Conservation (phyloP, 2,329 filamentous ascomycete species). For the Beauveria varroae region DNA sequence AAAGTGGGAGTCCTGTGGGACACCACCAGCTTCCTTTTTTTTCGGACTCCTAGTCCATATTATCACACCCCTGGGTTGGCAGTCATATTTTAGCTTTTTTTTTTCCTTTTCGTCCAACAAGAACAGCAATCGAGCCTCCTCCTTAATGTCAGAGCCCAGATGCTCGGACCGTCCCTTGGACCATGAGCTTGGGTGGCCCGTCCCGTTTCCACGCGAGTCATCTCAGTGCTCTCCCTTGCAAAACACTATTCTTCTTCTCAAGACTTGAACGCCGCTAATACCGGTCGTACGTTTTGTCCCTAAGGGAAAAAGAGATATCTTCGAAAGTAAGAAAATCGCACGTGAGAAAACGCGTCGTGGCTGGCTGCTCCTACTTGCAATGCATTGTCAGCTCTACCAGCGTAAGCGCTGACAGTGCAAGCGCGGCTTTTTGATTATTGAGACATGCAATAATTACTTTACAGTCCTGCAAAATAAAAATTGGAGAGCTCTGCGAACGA, state of each 20-base stretch:
- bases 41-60: background rate
- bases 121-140: background rate
- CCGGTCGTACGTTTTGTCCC: background rate
- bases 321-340: no score
- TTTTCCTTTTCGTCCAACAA: no score
- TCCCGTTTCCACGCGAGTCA: constrained; percentile 10
- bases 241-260: background rate
- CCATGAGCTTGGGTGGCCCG: constrained; percentile 7
- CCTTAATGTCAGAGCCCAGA: constrained; percentile 3
- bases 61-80: background rate
- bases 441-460: background rate
- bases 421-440: background rate
- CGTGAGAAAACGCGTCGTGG: background rate
- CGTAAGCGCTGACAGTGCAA: background rate
- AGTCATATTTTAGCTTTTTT: background rate
- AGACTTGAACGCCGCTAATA: background rate
- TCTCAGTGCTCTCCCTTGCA: background rate
- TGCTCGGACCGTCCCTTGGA: constrained; percentile 11
- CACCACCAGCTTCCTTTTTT: constrained; percentile 4
- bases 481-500: background rate
- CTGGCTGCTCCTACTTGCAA: background rate
- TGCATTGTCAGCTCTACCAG: background rate
- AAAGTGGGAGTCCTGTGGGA: background rate
- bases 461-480: background rate
- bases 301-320: no score